A percentile compares a stretch with the other conserved stretches of the same genome.
These are phyloP conservation scores for Aspergillus piperis DNA, from an alignment of 2,329 filamentous ascomycete genomes.

Conservation along the genomic window DNA sequence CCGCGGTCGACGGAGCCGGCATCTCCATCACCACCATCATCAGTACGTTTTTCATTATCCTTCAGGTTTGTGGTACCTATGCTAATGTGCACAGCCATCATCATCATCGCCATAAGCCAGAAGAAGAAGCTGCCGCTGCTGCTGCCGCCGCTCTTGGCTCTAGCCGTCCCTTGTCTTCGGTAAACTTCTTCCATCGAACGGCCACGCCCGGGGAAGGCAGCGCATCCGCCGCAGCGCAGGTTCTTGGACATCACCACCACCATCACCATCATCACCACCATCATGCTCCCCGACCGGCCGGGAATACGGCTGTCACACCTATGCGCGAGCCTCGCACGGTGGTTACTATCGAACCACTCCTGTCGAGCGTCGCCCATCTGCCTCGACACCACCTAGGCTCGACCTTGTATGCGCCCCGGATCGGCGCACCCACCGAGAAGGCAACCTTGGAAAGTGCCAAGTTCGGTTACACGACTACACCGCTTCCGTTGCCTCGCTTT, in stretches of 20 bases:
- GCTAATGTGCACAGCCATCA: constrained; percentile 44
- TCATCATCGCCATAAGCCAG: constrained; percentile 57
- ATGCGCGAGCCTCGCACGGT: constrained; percentile 64
- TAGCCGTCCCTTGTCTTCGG: constrained; percentile 29
- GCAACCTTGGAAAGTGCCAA: constrained; percentile 51
- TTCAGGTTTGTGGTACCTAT: not conserved
- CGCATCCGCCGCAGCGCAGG: constrained; percentile 13
- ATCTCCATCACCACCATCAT: constrained; percentile 61
- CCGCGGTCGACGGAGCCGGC: constrained; percentile 62
- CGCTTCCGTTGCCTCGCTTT: constrained; percentile 74
- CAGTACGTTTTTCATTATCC: constrained; percentile 47
- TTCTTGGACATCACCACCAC: constrained; percentile 41
- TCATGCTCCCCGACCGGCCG: constrained; percentile 31
- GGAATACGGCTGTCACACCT: constrained; percentile 30
- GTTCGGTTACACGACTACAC: constrained; percentile 61
- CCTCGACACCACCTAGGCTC: constrained; percentile 82
- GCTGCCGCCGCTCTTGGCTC: constrained; percentile 22
- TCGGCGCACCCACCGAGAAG: constrained; percentile 52
- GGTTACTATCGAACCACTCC: constrained; percentile 68
- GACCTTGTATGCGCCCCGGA: constrained; percentile 72
- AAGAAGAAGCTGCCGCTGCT: constrained; percentile 45
- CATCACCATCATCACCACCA: constrained; percentile 35
- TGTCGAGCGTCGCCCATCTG: constrained; percentile 69
- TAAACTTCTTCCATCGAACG: constrained; percentile 32
- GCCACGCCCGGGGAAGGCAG: constrained; percentile 31